phyloP scores from a whole-genome alignment of 768 basidiomycete species.

The Pulveroboletus sp. region DNA sequence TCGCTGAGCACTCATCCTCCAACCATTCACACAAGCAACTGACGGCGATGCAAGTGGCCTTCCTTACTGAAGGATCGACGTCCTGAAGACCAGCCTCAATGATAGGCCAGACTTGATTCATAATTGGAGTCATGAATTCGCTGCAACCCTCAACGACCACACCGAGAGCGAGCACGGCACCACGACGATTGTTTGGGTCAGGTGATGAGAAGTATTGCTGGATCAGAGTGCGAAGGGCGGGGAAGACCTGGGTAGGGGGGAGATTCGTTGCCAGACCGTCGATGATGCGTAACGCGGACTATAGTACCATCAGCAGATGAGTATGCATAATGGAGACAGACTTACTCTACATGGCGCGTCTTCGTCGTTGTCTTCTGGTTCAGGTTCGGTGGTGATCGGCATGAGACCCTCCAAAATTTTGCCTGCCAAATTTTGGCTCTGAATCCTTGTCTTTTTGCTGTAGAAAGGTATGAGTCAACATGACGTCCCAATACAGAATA shows the following conservation, averaged over 20 bases:
- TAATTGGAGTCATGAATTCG: slow-evolving; percentile 94
- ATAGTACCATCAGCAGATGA: slow-evolving; percentile 6
- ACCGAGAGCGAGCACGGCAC: slow-evolving; percentile 92
- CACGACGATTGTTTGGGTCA: slow-evolving; percentile 77
- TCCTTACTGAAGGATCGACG: slow-evolving; percentile 77
- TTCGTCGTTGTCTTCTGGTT: slow-evolving; percentile 91
- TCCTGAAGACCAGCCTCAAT: slow-evolving; percentile 87
- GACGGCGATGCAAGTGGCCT: slow-evolving; percentile 93
- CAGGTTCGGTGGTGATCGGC: slow-evolving; percentile 90
- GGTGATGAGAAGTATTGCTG: slow-evolving; percentile 79
- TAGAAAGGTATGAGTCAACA: slow-evolving; percentile 5
- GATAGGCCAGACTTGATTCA: slow-evolving; percentile 89
- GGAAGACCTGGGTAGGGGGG: slow-evolving; percentile 95
- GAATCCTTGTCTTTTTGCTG: slow-evolving; percentile 96
- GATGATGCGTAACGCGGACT: slow-evolving; percentile 93
- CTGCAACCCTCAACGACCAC: slow-evolving; percentile 96
- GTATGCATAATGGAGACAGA: neutral
- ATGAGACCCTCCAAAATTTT: slow-evolving; percentile 88
- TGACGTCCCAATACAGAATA: neutral
- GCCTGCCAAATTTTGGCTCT: slow-evolving; percentile 76
- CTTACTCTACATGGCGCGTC: slow-evolving; percentile 87
- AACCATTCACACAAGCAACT: slow-evolving; percentile 97
- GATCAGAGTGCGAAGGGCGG: slow-evolving; percentile 77
- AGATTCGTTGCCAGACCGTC: slow-evolving; percentile 89
- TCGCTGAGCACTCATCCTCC: slow-evolving; percentile 83